These are phyloP conservation scores for Strombidium stylifer DNA, from an alignment of 73 alveolate genomes.

Conservation along the genomic window DNA sequence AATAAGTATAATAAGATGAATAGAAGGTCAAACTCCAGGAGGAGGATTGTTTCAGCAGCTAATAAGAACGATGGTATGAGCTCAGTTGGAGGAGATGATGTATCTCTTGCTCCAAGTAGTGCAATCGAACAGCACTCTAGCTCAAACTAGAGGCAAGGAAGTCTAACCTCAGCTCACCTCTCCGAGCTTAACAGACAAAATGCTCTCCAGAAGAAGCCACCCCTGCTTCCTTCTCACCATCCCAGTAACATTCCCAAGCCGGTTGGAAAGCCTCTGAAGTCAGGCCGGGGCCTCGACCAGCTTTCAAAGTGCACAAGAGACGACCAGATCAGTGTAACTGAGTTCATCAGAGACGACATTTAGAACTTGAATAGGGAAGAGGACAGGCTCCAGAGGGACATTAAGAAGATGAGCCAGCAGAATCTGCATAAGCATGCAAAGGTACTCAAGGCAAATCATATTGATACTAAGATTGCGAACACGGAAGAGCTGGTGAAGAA, in stretches of 20 bases:
- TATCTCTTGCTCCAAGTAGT: too few relatives aligned
- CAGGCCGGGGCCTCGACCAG: background rate
- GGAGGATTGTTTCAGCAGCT: too few relatives aligned
- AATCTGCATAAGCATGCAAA: conserved; percentile 21
- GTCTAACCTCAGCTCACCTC: too few relatives aligned
- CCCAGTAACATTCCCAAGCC: too few relatives aligned
- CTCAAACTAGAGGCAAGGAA: too few relatives aligned
- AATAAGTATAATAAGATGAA: conserved; percentile 14
- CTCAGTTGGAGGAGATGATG: too few relatives aligned
- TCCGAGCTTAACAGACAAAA: too few relatives aligned
- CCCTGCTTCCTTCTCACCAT: too few relatives aligned
- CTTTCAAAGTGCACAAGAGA: conserved; percentile 53
- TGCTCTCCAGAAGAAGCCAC: too few relatives aligned
- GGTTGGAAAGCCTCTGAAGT: background rate
- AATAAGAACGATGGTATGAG: too few relatives aligned
- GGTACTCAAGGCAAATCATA: conserved; percentile 23
- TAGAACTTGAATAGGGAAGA: conserved; percentile 35
- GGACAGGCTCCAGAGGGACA: conserved; percentile 33
- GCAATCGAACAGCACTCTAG: too few relatives aligned
- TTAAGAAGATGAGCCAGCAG: conserved; percentile 18
- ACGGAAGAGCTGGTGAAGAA: conserved; percentile 38
- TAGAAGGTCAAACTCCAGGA: too few relatives aligned
- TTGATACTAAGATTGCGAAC: conserved; percentile 29
- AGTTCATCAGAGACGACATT: conserved; percentile 48
- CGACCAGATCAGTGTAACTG: conserved; percentile 35